A percentile compares a stretch with the other conserved stretches of the same genome.
Conservation (phyloP, 2,329 filamentous ascomycete species). For the Pestalotiopsis fici region DNA sequence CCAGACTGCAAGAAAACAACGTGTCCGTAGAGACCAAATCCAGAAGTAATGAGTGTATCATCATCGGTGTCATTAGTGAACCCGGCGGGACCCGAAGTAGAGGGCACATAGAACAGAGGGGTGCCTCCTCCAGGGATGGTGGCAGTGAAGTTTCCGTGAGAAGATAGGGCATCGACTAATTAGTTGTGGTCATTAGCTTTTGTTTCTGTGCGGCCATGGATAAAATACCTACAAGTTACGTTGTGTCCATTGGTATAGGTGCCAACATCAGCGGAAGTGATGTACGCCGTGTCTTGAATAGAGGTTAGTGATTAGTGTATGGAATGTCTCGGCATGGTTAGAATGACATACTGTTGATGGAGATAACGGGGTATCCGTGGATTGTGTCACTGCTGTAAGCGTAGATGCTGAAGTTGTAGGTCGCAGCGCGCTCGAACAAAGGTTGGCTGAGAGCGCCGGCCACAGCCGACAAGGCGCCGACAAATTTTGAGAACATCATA, state of each 20-base stretch:
- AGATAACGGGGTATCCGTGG: not conserved
- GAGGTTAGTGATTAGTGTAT: not conserved
- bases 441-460: not conserved
- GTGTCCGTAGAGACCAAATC: slow-evolving; percentile 6
- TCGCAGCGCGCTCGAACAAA: not conserved
- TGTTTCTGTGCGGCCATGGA: not conserved
- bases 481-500: slow-evolving; percentile 2
- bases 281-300: not conserved
- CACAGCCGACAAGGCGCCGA: not conserved
- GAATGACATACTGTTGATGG: not conserved
- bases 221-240: slow-evolving; percentile 2
- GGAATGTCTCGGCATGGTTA: not conserved
- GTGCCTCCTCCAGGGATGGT: not conserved
- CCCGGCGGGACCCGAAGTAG: not conserved
- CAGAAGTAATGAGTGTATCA: not conserved
- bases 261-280: not conserved
- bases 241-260: not conserved
- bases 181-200: not conserved
- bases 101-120: slow-evolving; percentile 4
- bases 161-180: not conserved
- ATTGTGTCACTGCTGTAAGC: slow-evolving; percentile 4
- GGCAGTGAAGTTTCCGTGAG: slow-evolving; percentile 4
- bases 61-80: slow-evolving; percentile 1
- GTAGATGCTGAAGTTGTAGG: slow-evolving; percentile 1
- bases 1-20: not conserved